Conservation (phyloP, 2,329 filamentous ascomycete species). For the Cladosporium halotolerans region DNA sequence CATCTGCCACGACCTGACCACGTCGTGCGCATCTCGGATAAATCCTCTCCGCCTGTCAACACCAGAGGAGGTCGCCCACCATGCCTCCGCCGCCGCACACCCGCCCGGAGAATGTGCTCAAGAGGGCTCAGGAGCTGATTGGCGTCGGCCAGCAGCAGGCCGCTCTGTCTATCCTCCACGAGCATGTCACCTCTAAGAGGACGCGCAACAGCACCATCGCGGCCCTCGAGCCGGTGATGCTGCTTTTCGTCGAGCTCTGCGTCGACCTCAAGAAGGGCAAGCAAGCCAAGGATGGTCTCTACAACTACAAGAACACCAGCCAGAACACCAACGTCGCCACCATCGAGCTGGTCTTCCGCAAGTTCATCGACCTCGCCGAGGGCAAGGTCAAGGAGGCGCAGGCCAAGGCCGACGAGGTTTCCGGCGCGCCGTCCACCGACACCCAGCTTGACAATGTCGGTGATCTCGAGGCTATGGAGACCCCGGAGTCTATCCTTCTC, state of each 20-base stretch:
- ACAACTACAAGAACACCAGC: conserved; percentile 99
- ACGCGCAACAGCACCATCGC: conserved; percentile 95
- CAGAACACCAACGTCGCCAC: conserved; percentile 98
- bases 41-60: conserved; percentile 7
- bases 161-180: conserved; percentile 89
- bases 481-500: conserved; percentile 93
- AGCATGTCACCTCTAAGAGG: conserved; percentile 98
- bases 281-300: conserved; percentile 94
- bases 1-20: conserved; percentile 12
- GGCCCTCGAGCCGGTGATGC: conserved; percentile 95
- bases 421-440: conserved; percentile 73
- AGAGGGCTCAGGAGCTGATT: conserved; percentile 97
- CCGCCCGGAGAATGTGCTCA: conserved; percentile 98
- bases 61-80: conserved; percentile 32
- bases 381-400: conserved; percentile 94
- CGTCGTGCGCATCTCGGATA: conserved; percentile 9
- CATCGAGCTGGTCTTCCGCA: conserved; percentile 95
- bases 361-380: conserved; percentile 95
- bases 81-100: conserved; percentile 96
- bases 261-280: conserved; percentile 98
- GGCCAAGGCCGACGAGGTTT: conserved; percentile 90
- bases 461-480: conserved; percentile 94
- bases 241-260: conserved; percentile 92
- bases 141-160: conserved; percentile 90
- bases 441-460: conserved; percentile 72